Base-by-base conservation (phyloP, 306 rosid genomes). In the Trifolium subterraneum region DNA sequence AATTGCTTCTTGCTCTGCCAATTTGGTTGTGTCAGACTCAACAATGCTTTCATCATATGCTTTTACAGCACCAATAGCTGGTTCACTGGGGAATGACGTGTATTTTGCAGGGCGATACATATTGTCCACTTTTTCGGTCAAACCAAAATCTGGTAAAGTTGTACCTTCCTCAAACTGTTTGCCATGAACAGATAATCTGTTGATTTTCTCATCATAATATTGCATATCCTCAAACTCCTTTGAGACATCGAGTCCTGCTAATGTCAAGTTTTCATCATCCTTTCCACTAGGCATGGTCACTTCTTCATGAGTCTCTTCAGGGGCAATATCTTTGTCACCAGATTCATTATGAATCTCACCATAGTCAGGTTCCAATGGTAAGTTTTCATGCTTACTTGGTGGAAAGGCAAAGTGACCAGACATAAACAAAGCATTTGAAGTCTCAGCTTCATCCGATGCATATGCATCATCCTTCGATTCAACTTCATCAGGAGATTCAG, bases 371-470 rank as follows among this genome's bases (percentile, higher is more conserved):
- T 84, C 93, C 87, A 90, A 5, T 8, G 93, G 98, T 79, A 95
- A 87, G 83, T 90, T 90, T 79, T 95, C 99, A 72, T 92, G 96
- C 84, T 70, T 79, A 72, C 36, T 82, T 5, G 97, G 98, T 52
- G 98, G 98, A 81, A 95, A 95, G 22, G 86, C 90, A 82, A 95
- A 95, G 83, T 95, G 99, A 54, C 84, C 45, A 66, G 99, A 95
- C 97, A 92, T 82, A 83, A 92, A 95, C 82, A 95, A 78, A 29
- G 97, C 89, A 9, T 0, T 73, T 10, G 99, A 92, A 20, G 97
- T 90, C 87, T 92, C 97, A 19, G 90, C 93, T 81, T 79, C 80
- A 44, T 50, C 83, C 79, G 58, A 85, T n/a, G 20, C 72, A 68
- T 75, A 76, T 4, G 44, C 64, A 33, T 78, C 86, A 65, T 84